Conservation (phyloP, 129 eudicot genomes). For the Centrapalus pauciflorus region DNA sequence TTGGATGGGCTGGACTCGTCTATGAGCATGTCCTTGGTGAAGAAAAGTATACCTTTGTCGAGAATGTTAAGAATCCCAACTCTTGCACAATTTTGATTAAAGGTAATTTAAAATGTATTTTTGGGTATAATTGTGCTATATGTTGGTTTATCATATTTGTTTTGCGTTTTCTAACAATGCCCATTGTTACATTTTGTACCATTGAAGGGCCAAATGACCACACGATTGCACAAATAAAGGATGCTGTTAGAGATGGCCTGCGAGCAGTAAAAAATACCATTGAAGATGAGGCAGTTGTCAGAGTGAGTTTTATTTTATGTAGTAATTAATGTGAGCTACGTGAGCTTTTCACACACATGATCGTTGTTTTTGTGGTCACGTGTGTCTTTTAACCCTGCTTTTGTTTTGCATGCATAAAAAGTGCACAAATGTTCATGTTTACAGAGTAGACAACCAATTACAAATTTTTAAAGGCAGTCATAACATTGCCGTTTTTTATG, state of each 20-base stretch:
- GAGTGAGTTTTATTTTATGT: constrained; percentile 37
- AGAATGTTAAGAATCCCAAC: constrained; percentile 79
- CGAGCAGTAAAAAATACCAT: constrained; percentile 81
- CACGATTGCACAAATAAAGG: constrained; percentile 97
- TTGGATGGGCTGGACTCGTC: constrained; percentile 96
- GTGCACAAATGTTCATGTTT: too few relatives aligned
- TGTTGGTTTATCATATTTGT: not conserved
- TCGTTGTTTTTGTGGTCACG: too few relatives aligned
- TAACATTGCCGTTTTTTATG: too few relatives aligned
- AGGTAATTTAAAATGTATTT: constrained; percentile 35
- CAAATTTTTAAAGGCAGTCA: too few relatives aligned
- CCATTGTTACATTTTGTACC: not conserved
- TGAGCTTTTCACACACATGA: too few relatives aligned
- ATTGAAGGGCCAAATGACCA: constrained; percentile 88
- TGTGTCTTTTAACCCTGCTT: too few relatives aligned
- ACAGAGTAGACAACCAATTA: too few relatives aligned
- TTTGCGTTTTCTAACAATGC: too few relatives aligned
- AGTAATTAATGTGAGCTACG: not conserved
- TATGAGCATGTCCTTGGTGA: constrained; percentile 96
- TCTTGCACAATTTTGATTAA: constrained; percentile 90
- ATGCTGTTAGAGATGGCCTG: constrained; percentile 93
- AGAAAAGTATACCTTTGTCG: constrained; percentile 92
- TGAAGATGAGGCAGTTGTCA: constrained; percentile 80
- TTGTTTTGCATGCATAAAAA: too few relatives aligned
- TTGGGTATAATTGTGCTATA: not conserved